Evolutionary conservation across 306 rosid species (phyloP).

Genomic region (Myrica gale): DNA sequence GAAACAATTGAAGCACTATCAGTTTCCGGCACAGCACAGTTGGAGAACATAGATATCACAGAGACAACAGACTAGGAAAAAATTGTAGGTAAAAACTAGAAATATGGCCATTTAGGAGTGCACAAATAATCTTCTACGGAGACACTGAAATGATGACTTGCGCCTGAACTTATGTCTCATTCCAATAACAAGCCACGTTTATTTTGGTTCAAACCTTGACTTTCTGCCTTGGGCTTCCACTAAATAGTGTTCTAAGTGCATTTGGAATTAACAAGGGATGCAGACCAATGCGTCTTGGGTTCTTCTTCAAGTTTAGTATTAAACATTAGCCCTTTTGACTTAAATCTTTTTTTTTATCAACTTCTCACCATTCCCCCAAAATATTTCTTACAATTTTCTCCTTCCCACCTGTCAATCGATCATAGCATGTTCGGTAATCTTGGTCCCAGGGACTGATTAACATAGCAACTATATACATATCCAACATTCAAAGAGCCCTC

Average conservation of each 20-base stretch:
- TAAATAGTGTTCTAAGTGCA: background rate
- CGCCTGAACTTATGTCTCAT: background rate
- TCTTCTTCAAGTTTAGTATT: too few species aligned
- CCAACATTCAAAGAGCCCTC: background rate
- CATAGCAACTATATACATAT: too few species aligned
- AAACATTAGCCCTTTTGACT: background rate
- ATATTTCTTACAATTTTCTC: too few species aligned
- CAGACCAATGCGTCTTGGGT: too few species aligned
- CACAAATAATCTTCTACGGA: background rate
- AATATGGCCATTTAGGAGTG: background rate
- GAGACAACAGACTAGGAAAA: too few species aligned
- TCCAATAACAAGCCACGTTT: too few species aligned
- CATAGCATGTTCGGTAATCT: too few species aligned
- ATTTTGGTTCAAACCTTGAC: background rate
- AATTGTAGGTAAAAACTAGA: too few species aligned
- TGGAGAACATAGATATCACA: too few species aligned
- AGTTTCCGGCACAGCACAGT: background rate
- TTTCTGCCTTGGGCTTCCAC: background rate
- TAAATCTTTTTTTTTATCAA: background rate
- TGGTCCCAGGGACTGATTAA: background rate
- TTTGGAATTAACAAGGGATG: background rate
- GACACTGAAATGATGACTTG: background rate
- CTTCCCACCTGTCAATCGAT: background rate
- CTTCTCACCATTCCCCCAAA: background rate
- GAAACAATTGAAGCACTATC: constrained; percentile 26